phyloP scores from a whole-genome alignment of 148 eudicot species.

The Nepenthes mirabilis region DNA sequence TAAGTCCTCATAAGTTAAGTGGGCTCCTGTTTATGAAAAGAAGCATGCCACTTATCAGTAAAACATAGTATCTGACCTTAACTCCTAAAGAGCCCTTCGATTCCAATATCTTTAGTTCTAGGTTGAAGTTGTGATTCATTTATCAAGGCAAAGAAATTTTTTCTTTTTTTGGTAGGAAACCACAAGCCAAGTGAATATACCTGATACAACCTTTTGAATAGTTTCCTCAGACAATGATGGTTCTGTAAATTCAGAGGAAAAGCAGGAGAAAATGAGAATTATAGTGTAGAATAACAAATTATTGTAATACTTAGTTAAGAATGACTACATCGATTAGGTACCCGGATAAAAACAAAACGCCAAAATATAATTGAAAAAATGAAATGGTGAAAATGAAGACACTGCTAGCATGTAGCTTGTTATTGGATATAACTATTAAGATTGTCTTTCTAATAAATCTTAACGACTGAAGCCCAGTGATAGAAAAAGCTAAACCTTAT shows the following conservation, averaged over 20 bases:
- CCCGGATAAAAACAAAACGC: background rate
- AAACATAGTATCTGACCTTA: background rate
- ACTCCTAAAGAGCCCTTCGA: background rate
- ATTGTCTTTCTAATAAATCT: too few relatives aligned
- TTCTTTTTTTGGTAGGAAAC: background rate
- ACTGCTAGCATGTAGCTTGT: too few relatives aligned
- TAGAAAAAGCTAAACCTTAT: too few relatives aligned
- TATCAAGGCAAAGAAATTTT: background rate
- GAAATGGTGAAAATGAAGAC: too few relatives aligned
- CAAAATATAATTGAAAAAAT: too few relatives aligned
- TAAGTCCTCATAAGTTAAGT: slow-evolving; percentile 51
- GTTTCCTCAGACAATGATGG: slow-evolving; percentile 67
- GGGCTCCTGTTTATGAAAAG: slow-evolving; percentile 28
- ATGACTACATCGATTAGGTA: background rate
- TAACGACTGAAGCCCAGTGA: too few relatives aligned
- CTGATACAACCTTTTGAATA: slow-evolving; percentile 66
- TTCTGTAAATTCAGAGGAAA: slow-evolving; percentile 22
- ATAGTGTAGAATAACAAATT: background rate
- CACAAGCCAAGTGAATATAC: slow-evolving; percentile 12
- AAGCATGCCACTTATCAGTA: background rate
- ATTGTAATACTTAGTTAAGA: background rate
- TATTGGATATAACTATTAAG: too few relatives aligned
- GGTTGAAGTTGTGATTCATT: background rate
- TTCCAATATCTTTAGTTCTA: background rate
- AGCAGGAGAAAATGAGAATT: background rate